A percentile compares a stretch with the other conserved stretches of the same genome.
These are phyloP conservation scores for Clarireedia paspali DNA, from an alignment of 2,329 filamentous ascomycete species.

Conservation along the genomic window DNA sequence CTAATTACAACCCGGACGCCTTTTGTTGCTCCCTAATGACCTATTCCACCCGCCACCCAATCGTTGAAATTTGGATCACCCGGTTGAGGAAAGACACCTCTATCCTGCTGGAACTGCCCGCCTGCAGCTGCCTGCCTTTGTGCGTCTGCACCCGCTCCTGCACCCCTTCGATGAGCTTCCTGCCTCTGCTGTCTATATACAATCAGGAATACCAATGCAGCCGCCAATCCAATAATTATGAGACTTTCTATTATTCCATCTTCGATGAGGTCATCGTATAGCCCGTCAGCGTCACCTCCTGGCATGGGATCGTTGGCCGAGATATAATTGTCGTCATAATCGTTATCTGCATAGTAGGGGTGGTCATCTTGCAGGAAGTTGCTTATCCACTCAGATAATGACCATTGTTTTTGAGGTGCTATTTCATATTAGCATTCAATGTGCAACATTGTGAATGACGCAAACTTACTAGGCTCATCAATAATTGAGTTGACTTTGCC, in stretches of 20 bases:
- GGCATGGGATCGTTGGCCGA: constrained; percentile 48
- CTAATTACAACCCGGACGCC: too few species aligned
- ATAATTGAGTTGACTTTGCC: constrained; percentile 90
- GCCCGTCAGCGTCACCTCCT: constrained; percentile 46
- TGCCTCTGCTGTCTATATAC: constrained; percentile 73
- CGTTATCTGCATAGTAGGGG: constrained; percentile 51
- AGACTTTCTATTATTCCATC: constrained; percentile 79
- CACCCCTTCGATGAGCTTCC: constrained; percentile 39
- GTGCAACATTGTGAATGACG: not conserved
- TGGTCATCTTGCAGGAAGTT: constrained; percentile 70
- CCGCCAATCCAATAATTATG: constrained; percentile 71
- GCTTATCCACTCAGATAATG: constrained; percentile 76
- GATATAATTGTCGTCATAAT: constrained; percentile 32
- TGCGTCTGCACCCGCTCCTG: constrained; percentile 32
- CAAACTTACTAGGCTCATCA: constrained; percentile 70
- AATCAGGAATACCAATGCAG: constrained; percentile 66
- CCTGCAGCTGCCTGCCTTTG: constrained; percentile 24
- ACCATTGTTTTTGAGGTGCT: constrained; percentile 68
- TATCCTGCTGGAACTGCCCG: constrained; percentile 31
- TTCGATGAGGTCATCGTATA: constrained; percentile 58
- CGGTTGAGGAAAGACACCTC: constrained; percentile 56
- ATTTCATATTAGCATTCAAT: constrained; percentile 37
- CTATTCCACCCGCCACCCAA: constrained; percentile 58
- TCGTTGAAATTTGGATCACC: constrained; percentile 60
- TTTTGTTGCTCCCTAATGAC: constrained; percentile 36